Evolutionary conservation across 164 flowering plant species (phyloP), one percentile per base, ranked within the genome.

Genomic region (Piper betle): DNA sequence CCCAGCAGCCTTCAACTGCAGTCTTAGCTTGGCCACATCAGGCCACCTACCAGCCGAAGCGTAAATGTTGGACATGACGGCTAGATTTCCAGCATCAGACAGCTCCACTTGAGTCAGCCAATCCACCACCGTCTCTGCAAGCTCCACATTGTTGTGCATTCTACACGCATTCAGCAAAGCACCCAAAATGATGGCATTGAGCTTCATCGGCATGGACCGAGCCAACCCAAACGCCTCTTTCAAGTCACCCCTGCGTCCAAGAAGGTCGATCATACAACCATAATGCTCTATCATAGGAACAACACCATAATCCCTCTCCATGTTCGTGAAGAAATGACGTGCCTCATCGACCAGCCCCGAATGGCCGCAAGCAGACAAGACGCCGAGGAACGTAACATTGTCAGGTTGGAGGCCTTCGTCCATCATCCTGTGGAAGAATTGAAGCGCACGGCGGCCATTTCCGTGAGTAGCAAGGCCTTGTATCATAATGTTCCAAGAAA

Each of bases 391-490:
- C 3, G 73, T 73, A 53, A 70, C 59, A 8, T 41, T 68, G 50
- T 73, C 71, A 4, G 76, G 73, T 39, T 37, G 13, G 20, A 61
- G 48, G 41, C 91, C 84, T 66, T 81, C 83, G 25, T 53, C 46
- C 64, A 62, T 71, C 96, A 92, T 92, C 55, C 68, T 70, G 7
- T 57, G 58, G 59, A 70, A 73, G 60, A 70, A 60, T 52, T 70
- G 57, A 1, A 73, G 68, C 3, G 73, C 92, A 65, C 69, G 64
- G 60, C 77, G 72, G 3, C 87, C 88, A 66, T 70, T 73, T 40
- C 98, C 95, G 64, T 88, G 87, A 70, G 78, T 69, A 4, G 85
- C 93, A 4, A 92, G 66, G 38, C 93, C 96, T 37, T 87, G 88
- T 37, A 92, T 68, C 81, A 89, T 81, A 19, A 76, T 63, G 70